Evolutionary conservation across 768 basidiomycete genomes (phyloP), one percentile per base, ranked within the genome.

Genomic region (Chalciporus sphaerocephalus): DNA sequence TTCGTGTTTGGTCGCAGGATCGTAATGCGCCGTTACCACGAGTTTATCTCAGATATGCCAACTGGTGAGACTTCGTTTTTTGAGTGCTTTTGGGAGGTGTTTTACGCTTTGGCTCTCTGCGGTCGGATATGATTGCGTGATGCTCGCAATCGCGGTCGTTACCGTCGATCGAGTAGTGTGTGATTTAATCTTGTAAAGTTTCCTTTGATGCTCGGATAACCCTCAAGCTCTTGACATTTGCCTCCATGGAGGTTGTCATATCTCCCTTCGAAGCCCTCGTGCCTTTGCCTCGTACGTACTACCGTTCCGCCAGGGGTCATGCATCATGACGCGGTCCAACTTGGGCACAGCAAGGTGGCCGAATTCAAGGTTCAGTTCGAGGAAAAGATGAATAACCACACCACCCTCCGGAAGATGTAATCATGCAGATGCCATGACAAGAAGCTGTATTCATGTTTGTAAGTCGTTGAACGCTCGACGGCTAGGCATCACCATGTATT

Each of bases 41-140:
- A 58, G 55, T 57, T 52, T 60, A 61, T 63, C 60, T 62, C 53
- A 53, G 48, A 55, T 28, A 28, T 59, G 34, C 33, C 42, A 47
- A 44, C 42, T 34, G 33, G 48, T 58, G 56, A 48, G 55, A 60
- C 38, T 34, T 18, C 44, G 24, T 28, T 30, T 45, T 45, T 28
- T 22, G n/a, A n/a, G n/a, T n/a, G n/a, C n/a, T n/a, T n/a, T n/a
- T n/a, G 53, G 33, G 46, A 39, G 39, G 32, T 23, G 34, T 36
- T 36, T 41, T 40, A 15, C 46, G 35, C 21, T 48, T 20, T 22
- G 40, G 44, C 34, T 37, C 48, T 43, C 23, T 40, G 32, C 38
- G n/a, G n/a, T n/a, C n/a, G n/a, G n/a, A n/a, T n/a, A 36, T 32
- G 32, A 34, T 13, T 10, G 21, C 33, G 11, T 44, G 22, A 36